Percentiles rank a stretch among this genome's conserved stretches.
phyloP scores from a whole-genome alignment of 176 grass and related monocot species.

The maize (Zea mays) region Zm-B73-REFERENCE-NAM-5.0 NC_050100.1:223864501-223865000 shows the following conservation, averaged over 20 bases:
- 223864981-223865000: background rate
- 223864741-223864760: too few species aligned
- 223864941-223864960: background rate
- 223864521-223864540: background rate
- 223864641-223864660: slow-evolving; percentile 52
- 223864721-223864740: too few species aligned
- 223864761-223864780: too few species aligned
- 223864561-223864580: background rate
- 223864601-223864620: slow-evolving; percentile 68
- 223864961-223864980: background rate
- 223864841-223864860: background rate
- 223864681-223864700: slow-evolving; percentile 24
- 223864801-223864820: too few species aligned
- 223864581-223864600: slow-evolving; percentile 4
- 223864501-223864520: background rate
- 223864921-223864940: background rate
- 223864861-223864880: background rate
- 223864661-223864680: slow-evolving; percentile 40
- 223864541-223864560: background rate
- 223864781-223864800: too few species aligned
- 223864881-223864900: background rate
- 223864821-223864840: too few species aligned
- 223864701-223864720: too few species aligned
- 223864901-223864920: background rate
- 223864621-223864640: slow-evolving; percentile 64